phyloP scores from a whole-genome alignment of 495 filamentous ascomycete species.

The Cairneyella variabilis region DNA sequence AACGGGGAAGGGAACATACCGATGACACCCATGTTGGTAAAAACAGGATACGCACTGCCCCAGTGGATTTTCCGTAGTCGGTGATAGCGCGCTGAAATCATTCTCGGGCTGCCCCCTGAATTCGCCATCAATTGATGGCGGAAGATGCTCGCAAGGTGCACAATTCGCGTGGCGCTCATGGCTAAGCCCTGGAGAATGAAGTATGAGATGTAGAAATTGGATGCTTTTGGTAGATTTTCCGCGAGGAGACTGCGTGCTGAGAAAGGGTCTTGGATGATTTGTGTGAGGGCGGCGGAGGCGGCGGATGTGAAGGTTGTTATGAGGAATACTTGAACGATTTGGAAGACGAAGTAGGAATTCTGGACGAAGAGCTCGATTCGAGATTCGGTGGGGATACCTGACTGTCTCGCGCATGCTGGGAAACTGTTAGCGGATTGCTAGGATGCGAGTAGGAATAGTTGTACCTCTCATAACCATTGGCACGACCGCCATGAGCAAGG shows the following conservation, averaged over 20 bases:
- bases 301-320: constrained; percentile 78
- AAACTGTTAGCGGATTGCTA: background rate
- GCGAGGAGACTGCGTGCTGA: constrained; percentile 63
- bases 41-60: constrained; percentile 85
- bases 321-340: constrained; percentile 92
- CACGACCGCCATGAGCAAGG: constrained; percentile 82
- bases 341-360: constrained; percentile 90
- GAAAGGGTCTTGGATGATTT: constrained; percentile 62
- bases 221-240: constrained; percentile 72
- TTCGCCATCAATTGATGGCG: constrained; percentile 72
- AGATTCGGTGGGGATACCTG: constrained; percentile 71
- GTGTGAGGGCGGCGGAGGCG: constrained; percentile 58
- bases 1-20: constrained; percentile 40
- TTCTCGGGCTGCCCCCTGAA: constrained; percentile 46
- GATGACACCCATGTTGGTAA: constrained; percentile 82
- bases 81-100: constrained; percentile 54
- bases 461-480: constrained; percentile 67
- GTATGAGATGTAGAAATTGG: constrained; percentile 94
- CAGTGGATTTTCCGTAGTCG: constrained; percentile 63
- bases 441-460: background rate
- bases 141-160: constrained; percentile 73
- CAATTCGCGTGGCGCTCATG: constrained; percentile 67
- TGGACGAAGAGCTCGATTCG: constrained; percentile 81
- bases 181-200: constrained; percentile 92
- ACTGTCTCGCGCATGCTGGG: constrained; percentile 62